Base-by-base conservation (phyloP, 2,329 filamentous ascomycete species). In the Aureobasidium sp. region DNA sequence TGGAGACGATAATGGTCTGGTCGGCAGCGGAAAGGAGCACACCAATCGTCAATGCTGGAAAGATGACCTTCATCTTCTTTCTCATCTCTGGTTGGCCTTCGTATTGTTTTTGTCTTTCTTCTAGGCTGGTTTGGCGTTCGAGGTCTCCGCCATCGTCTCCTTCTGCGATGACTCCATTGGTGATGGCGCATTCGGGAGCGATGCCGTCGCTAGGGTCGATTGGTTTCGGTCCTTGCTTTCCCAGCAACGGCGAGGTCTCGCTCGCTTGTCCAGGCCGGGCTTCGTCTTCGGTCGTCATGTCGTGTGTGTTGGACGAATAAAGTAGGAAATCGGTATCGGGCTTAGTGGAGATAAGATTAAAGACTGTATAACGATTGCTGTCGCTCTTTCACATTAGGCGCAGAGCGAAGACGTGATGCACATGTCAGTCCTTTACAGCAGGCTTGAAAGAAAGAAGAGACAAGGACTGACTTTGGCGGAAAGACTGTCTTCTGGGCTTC, bases 1-100 rank as follows among this genome's bases (percentile, higher is more conserved):
- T 86, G n/a, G 85, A 85, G 53, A 92, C 84, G 34, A 89, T 86
- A 60, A 92, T 84, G 0, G 90, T 90, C 72, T 91, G 88, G 70
- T 93, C 89, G 56, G 87, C 81, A 4, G 89, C 87, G 22, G 86
- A 82, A 8, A 93, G 79, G 70, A 89, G 90, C 44, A 91, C 64
- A n/a, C 85, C 85, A 59, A 87, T 80, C 9, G 80, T 82, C 51
- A 87, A 73, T 1, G 85, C 84, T 2, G 85, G 85, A 37, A 87
- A 73, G 61, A 88, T 82, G 66, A 59, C 36, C 15, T 59, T 58
- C 70, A 86, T 71, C 52, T 74, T 73, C 66, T 76, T 76, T 63
- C 72, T 76, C 5, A 81, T 76, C 64, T 82, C 80, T 0, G 79
- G 76, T 62, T 79, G 68, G 4, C 79, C 79, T 65, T 78, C 70